These are phyloP conservation scores for Lodderomyces margitis DNA, from an alignment of 1,139 yeast genomes.

Conservation along the genomic window DNA sequence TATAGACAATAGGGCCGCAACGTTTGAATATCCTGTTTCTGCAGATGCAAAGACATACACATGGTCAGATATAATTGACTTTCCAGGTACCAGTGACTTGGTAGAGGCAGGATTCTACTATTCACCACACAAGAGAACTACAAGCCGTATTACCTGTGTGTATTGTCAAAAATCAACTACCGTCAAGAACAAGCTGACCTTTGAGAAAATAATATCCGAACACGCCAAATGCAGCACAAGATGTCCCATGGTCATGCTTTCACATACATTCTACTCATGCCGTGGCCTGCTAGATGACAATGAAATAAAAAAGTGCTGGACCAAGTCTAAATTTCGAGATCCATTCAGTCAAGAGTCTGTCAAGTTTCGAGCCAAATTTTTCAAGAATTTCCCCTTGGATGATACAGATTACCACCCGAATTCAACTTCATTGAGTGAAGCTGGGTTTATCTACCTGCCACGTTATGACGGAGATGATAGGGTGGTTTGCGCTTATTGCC, in stretches of 20 bases:
- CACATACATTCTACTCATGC: slow-evolving; percentile 11
- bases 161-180: slow-evolving; percentile 53
- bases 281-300: slow-evolving; percentile 4
- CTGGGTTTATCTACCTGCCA: slow-evolving; percentile 57
- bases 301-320: slow-evolving; percentile 12
- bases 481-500: slow-evolving; percentile 73
- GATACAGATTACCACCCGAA: slow-evolving; percentile 36
- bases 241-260: slow-evolving; percentile 46
- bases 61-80: slow-evolving; percentile 16
- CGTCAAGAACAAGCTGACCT: slow-evolving; percentile 26
- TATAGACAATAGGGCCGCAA: slow-evolving; percentile 16
- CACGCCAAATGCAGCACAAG: slow-evolving; percentile 48
- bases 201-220: slow-evolving; percentile 32
- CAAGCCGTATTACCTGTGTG: slow-evolving; percentile 57
- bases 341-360: slow-evolving; percentile 28
- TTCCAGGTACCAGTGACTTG: slow-evolving; percentile 9
- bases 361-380: slow-evolving; percentile 50
- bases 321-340: slow-evolving; percentile 22
- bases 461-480: slow-evolving; percentile 51
- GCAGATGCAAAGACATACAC: slow-evolving; percentile 13
- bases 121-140: slow-evolving; percentile 50
- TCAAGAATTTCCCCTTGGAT: slow-evolving; percentile 58
- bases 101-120: slow-evolving; percentile 72
- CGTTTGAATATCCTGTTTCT: slow-evolving; percentile 18
- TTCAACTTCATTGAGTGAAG: slow-evolving; percentile 38